phyloP scores from a whole-genome alignment of 2,329 filamentous ascomycete species.

The Fusarium circinatum region DNA sequence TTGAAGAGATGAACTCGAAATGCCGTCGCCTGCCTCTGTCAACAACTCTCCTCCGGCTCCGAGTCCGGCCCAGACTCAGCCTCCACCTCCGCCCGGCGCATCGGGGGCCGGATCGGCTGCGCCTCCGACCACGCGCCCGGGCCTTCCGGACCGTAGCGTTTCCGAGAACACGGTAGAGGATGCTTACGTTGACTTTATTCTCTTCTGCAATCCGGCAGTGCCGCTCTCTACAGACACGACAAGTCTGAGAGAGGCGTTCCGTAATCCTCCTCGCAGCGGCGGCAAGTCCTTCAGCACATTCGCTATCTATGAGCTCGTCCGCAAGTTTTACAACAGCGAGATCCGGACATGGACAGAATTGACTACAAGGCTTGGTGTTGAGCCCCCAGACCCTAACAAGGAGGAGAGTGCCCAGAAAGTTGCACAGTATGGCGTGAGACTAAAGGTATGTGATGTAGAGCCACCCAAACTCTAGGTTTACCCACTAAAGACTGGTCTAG shows the following conservation, averaged over 20 bases:
- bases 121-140: constrained; percentile 33
- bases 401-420: constrained; percentile 93
- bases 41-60: constrained; percentile 24
- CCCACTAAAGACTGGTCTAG: constrained; percentile 53
- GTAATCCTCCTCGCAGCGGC: constrained; percentile 84
- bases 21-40: constrained; percentile 31
- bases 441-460: constrained; percentile 71
- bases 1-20: constrained; percentile 40
- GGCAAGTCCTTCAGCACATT: constrained; percentile 87
- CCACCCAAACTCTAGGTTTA: not conserved
- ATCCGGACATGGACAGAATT: constrained; percentile 94
- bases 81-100: constrained; percentile 27
- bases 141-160: constrained; percentile 74
- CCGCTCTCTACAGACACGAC: constrained; percentile 72
- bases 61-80: constrained; percentile 16
- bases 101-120: constrained; percentile 34
- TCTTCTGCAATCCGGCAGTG: constrained; percentile 90
- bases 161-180: constrained; percentile 79
- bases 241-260: constrained; percentile 79
- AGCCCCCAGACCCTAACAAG: constrained; percentile 82
- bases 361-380: constrained; percentile 87
- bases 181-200: constrained; percentile 84
- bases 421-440: constrained; percentile 90
- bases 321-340: constrained; percentile 80
- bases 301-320: constrained; percentile 80